A percentile compares a stretch with the other conserved stretches of the same genome.
These are phyloP conservation scores for Yamagishiella unicocca DNA, from an alignment of 139 green algal species.

Conservation along the genomic window DNA sequence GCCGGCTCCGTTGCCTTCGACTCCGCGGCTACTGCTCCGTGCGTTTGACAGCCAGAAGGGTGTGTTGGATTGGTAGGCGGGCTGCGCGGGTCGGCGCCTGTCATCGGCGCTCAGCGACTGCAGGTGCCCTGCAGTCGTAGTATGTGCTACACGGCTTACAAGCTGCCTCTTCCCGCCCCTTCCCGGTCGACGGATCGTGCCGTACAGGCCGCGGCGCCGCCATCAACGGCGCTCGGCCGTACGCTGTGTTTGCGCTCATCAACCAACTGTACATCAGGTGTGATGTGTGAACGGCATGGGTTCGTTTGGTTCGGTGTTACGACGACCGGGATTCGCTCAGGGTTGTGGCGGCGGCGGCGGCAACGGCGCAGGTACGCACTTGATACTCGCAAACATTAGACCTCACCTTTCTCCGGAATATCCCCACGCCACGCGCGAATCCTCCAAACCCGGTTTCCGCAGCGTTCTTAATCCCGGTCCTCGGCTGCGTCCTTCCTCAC, in stretches of 20 bases:
- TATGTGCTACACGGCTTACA: background rate
- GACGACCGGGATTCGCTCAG: background rate
- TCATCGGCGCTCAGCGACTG: no score
- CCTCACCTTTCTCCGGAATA: background rate
- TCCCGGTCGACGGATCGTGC: background rate
- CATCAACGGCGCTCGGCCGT: background rate
- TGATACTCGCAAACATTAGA: background rate
- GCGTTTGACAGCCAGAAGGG: no score
- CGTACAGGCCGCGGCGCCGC: background rate
- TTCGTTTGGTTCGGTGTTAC: background rate
- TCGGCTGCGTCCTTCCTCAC: background rate
- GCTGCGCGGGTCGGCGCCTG: background rate
- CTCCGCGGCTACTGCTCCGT: no score
- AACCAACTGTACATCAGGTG: slow-evolving; percentile 38
- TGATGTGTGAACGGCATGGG: background rate
- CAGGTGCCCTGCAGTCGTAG: background rate
- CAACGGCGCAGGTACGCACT: background rate
- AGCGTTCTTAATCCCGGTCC: no score
- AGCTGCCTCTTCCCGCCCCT: background rate
- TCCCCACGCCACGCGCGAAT: background rate
- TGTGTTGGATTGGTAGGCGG: background rate
- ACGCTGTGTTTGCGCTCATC: slow-evolving; percentile 28
- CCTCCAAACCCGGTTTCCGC: no score
- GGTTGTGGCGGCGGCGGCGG: no score
- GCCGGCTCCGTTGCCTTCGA: background rate